These are phyloP conservation scores for Zelonia costaricensis DNA, from an alignment of 208 protist genomes.

Conservation along the genomic window DNA sequence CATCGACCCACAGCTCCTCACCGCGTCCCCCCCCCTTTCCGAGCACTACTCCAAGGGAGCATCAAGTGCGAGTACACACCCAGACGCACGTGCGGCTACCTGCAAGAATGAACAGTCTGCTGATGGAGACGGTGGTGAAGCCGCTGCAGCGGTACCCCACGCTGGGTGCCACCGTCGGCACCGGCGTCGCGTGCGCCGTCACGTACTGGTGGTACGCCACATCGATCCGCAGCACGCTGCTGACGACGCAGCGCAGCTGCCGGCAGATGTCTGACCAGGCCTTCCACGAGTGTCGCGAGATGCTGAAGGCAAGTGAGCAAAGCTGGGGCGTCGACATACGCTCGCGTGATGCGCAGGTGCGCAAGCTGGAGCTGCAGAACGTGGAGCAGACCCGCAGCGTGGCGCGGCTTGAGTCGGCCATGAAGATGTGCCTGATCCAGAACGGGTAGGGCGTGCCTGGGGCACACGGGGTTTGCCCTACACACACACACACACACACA, in stretches of 20 bases:
- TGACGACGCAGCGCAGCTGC: conserved; percentile 54
- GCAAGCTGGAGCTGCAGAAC: conserved; percentile 84
- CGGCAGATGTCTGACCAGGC: conserved; percentile 46
- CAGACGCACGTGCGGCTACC: neutral
- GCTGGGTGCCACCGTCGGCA: conserved; percentile 51
- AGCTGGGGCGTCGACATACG: conserved; percentile 69
- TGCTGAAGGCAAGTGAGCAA: conserved; percentile 67
- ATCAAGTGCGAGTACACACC: too few relatives aligned
- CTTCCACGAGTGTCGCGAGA: conserved; percentile 64
- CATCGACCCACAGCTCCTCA: neutral
- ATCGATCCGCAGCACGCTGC: conserved; percentile 49
- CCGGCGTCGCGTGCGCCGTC: conserved; percentile 47
- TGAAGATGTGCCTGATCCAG: conserved; percentile 79
- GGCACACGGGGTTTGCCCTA: too few relatives aligned
- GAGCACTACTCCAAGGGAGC: too few relatives aligned
- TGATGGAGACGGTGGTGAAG: conserved; percentile 41
- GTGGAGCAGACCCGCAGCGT: conserved; percentile 89
- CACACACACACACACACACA: too few relatives aligned
- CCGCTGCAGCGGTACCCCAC: conserved; percentile 53
- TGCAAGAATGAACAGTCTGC: conserved; percentile 59
- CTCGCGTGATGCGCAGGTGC: conserved; percentile 69
- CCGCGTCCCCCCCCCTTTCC: neutral
- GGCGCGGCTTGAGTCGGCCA: conserved; percentile 69
- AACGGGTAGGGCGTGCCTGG: conserved; percentile 10
- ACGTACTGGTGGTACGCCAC: conserved; percentile 79